Evolutionary conservation across 257 asterid genomes (phyloP), one percentile per base, ranked within the genome.

Genomic region (Sherardia arvensis): DNA sequence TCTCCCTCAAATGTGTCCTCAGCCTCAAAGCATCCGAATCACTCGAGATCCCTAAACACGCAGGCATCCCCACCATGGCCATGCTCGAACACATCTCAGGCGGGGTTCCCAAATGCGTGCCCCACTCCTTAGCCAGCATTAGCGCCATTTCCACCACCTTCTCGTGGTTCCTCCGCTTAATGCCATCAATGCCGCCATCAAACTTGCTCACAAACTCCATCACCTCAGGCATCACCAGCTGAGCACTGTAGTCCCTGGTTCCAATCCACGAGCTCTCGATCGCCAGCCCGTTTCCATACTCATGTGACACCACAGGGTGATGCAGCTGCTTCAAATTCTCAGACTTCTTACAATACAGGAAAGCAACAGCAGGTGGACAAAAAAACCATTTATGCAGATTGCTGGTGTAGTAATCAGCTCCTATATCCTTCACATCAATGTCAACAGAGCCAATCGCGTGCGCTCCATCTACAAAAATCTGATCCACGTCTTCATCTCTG

Each of bases 21-120:
- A 90, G 71, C 62, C 71, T 84, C 76, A 74, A 72, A 0, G 83
- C 87, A 69, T 91, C 90, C 3, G 71, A 64, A 58, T 67, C 77
- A 32, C 88, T 75, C 38, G 63, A 63, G 65, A 91, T 74, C 64
- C 83, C 93, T 81, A 91, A 78, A 74, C 85, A 72, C 27, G 66
- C 65, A 0, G 97, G 97, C 84, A 91, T 30, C 30, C 91, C 96
- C 51, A 91, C 97, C 97, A 91, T 91, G 9, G 82, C 96, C 89
- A 91, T 73, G 67, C 97, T 87, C n/a, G 94, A 66, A 72, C 91
- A 87, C 95, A 91, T 81, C 71, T 83, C 90, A 1, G 76, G 84
- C 0, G 96, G 90, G 0, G 85, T 74, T 66, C 97, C 97, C 60
- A 91, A 56, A 59, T 72, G 73, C 5, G 96, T 84, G 53, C 87